phyloP scores from a whole-genome alignment of 148 eudicot species.

The Amaranthus cruentus region DNA sequence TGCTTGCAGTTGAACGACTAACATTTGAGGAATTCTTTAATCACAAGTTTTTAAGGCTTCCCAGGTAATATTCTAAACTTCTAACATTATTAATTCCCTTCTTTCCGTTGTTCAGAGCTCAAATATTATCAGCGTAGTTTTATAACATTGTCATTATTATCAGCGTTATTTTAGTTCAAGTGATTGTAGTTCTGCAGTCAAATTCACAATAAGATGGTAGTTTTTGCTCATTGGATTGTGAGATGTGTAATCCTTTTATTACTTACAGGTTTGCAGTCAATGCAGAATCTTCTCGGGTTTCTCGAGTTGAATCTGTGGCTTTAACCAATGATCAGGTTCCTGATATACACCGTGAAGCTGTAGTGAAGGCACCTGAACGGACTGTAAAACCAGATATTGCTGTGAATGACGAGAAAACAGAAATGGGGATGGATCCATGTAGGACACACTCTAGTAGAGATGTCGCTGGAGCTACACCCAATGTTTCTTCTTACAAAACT shows the following conservation, averaged over 20 bases:
- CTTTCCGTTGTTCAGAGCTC: background rate
- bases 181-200: background rate
- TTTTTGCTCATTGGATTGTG: background rate
- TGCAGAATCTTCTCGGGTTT: conserved; percentile 21
- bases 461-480: conserved; percentile 11
- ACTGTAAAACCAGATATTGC: conserved; percentile 5
- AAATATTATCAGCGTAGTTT: too few relatives aligned
- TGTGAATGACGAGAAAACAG: conserved; percentile 11
- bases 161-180: too few relatives aligned
- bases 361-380: conserved; percentile 16
- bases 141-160: too few relatives aligned
- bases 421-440: conserved; percentile 20
- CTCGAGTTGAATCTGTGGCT: conserved; percentile 21
- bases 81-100: background rate
- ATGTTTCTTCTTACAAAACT: conserved; percentile 6
- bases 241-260: conserved; percentile 9
- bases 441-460: conserved; percentile 13
- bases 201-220: background rate
- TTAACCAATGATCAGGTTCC: conserved; percentile 15
- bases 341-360: conserved; percentile 17
- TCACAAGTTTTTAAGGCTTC: conserved; percentile 35
- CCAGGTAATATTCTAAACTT: conserved; percentile 23
- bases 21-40: conserved; percentile 47
- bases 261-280: conserved; percentile 27
- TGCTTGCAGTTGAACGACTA: conserved; percentile 45